Percentiles rank a stretch among this genome's conserved stretches.
These are phyloP conservation scores for Cinnamomum chago DNA, from an alignment of 164 flowering plant species.

Conservation along the genomic window DNA sequence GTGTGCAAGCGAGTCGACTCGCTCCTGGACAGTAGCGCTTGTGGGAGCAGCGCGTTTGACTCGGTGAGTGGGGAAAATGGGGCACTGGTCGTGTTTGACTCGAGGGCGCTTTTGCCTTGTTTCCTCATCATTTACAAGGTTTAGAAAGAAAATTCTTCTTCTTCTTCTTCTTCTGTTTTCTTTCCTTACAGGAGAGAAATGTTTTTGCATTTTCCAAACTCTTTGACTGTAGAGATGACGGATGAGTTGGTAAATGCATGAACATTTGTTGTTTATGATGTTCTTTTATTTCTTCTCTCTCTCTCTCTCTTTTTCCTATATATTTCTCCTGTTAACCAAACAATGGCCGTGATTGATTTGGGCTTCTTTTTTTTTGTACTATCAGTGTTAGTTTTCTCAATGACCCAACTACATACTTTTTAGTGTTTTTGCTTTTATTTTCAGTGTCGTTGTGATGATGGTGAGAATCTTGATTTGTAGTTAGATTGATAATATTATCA, in stretches of 20 bases:
- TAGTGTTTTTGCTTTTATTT: not conserved
- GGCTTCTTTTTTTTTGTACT: not conserved
- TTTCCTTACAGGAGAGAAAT: not conserved
- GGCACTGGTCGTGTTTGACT: constrained; percentile 79
- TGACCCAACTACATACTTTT: not conserved
- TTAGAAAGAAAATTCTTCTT: constrained; percentile 23
- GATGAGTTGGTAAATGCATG: constrained; percentile 14
- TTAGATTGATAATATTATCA: not conserved
- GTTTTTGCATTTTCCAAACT: constrained; percentile 17
- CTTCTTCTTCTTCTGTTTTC: not conserved
- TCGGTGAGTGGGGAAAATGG: constrained; percentile 74
- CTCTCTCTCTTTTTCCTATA: no score
- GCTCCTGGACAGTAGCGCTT: constrained; percentile 23
- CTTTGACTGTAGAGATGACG: not conserved
- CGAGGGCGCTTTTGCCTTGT: constrained; percentile 91
- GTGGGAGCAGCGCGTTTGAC: constrained; percentile 52
- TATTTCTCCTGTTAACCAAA: not conserved
- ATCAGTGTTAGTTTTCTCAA: not conserved
- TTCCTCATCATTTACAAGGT: constrained; percentile 80
- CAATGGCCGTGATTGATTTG: not conserved
- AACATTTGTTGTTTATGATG: constrained; percentile 7
- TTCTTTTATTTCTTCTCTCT: not conserved
- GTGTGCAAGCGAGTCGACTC: constrained; percentile 54
- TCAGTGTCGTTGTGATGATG: no score
- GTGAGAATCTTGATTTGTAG: not conserved